These are phyloP conservation scores for Diaporthe sp. DNA, from an alignment of 2,329 filamentous ascomycete species.

Conservation along the genomic window DNA sequence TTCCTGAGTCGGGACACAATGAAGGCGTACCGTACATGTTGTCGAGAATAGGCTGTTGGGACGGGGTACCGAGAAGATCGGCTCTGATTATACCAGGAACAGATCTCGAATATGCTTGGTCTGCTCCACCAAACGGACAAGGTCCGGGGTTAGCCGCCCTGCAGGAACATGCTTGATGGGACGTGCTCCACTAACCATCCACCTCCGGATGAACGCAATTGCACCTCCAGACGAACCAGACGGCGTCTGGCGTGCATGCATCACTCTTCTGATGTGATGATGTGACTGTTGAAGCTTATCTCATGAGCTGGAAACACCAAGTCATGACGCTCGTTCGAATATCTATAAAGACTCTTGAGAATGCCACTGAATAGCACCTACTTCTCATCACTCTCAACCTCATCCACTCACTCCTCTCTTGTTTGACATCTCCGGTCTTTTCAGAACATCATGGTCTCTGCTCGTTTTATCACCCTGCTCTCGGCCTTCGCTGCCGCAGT, in stretches of 20 bases:
- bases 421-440: not conserved
- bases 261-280: not conserved
- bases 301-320: not conserved
- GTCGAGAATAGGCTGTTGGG: too few relatives aligned
- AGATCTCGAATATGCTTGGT: not conserved
- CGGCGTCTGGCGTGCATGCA: not conserved
- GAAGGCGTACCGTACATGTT: not conserved
- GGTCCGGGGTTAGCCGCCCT: slow-evolving; percentile 3
- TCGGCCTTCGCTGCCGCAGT: slow-evolving; percentile 16
- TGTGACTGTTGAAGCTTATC: not conserved
- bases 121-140: not conserved
- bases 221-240: not conserved
- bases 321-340: not conserved
- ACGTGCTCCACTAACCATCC: not conserved
- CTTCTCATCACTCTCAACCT: not conserved
- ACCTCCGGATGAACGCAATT: not conserved
- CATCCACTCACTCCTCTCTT: not conserved
- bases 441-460: not conserved
- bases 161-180: not conserved
- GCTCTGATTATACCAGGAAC: not conserved
- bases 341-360: not conserved
- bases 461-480: not conserved
- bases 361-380: not conserved
- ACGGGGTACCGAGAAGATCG: not conserved
- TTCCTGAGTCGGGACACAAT: not conserved